Conservation (phyloP, 1,284 basidiomycete genomes). For the Malassezia slooffiae region DNA sequence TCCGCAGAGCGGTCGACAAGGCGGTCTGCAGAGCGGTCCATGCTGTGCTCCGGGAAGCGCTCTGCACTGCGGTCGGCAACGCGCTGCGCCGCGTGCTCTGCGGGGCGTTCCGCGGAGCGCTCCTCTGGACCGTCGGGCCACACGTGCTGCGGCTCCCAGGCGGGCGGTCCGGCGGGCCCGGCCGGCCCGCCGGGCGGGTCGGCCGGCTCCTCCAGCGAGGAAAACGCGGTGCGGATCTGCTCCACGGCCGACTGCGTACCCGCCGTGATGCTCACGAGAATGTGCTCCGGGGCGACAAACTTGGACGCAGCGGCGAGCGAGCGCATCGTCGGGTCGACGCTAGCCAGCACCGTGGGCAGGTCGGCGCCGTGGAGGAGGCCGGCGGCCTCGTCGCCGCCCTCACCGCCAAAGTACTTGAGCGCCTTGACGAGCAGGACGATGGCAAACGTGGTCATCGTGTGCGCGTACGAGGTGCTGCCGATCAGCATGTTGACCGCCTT, state of each 20-base stretch:
- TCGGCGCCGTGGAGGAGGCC: not conserved
- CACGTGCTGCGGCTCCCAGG: no score
- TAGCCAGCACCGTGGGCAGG: not conserved
- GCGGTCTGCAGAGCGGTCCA: no score
- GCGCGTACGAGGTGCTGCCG: not conserved
- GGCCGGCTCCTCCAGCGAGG: not conserved
- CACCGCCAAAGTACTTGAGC: not conserved
- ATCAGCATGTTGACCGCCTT: not conserved
- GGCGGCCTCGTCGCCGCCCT: not conserved
- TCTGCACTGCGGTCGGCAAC: no score
- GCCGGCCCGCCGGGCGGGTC: no score
- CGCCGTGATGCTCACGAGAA: not conserved
- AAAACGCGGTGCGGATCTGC: not conserved
- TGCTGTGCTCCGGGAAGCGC: no score
- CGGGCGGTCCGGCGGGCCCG: no score
- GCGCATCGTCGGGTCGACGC: not conserved
- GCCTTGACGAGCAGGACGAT: slow-evolving; percentile 2
- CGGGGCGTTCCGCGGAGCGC: no score
- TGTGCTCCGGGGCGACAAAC: not conserved
- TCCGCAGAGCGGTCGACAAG: no score
- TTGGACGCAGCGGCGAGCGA: not conserved
- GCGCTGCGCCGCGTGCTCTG: no score
- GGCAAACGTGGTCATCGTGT: slow-evolving; percentile 1
- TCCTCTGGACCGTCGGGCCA: no score
- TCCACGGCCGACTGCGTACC: not conserved